A percentile compares a stretch with the other conserved stretches of the same genome.
These are phyloP conservation scores for Malus hybrid DNA, from an alignment of 331 rosid genomes.

Conservation along the genomic window DNA sequence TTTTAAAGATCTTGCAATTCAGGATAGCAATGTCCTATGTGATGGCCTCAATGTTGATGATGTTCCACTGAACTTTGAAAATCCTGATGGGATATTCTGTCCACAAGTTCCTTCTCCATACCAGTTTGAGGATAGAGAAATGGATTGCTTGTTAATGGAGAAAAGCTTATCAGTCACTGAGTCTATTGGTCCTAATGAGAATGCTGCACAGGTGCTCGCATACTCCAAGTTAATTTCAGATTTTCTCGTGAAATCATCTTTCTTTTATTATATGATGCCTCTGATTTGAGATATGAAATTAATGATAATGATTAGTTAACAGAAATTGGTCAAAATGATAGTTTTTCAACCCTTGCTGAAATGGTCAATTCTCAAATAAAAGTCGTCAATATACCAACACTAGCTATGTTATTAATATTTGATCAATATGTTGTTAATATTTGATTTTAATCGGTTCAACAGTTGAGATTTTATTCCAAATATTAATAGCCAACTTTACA, in stretches of 20 bases:
- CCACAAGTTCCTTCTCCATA: slow-evolving; percentile 36
- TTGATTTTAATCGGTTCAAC: background rate
- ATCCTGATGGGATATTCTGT: slow-evolving; percentile 39
- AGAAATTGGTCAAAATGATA: background rate
- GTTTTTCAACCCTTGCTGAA: background rate
- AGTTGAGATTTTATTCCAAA: background rate
- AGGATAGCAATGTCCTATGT: slow-evolving; percentile 34
- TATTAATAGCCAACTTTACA: background rate
- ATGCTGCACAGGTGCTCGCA: slow-evolving; percentile 48
- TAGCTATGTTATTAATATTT: too few relatives aligned
- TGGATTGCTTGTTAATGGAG: slow-evolving; percentile 51
- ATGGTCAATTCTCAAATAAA: background rate
- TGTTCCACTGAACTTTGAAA: slow-evolving; percentile 34
- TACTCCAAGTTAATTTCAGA: background rate
- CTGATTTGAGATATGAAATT: background rate
- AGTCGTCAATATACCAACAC: background rate
- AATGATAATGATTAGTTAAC: background rate
- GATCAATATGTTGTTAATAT: too few relatives aligned
- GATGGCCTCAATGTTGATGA: slow-evolving; percentile 45
- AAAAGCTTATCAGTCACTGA: slow-evolving; percentile 46
- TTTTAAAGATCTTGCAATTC: slow-evolving; percentile 40
- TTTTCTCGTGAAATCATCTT: background rate
- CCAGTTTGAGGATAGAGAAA: slow-evolving; percentile 47
- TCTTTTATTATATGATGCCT: background rate
- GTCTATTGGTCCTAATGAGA: slow-evolving; percentile 44